phyloP scores from a whole-genome alignment of 108 stramenopile genomes.

The Schizochytrium sp. region DNA sequence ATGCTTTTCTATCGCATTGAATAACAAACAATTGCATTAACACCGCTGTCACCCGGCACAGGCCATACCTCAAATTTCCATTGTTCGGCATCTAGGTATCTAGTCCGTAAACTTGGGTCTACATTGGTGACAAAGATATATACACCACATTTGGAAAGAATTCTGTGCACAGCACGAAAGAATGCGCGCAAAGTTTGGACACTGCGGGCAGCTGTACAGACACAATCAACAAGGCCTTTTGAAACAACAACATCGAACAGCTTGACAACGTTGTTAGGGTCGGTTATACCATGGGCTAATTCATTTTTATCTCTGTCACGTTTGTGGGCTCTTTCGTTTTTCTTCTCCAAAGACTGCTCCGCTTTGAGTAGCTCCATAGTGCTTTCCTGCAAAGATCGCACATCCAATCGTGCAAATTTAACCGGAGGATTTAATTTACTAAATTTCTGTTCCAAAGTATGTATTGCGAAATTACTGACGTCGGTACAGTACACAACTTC shows the following conservation, averaged over 20 bases:
- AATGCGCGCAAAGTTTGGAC: background rate
- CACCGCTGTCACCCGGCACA: too few relatives aligned
- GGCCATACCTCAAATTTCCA: background rate
- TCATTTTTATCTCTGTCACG: too few relatives aligned
- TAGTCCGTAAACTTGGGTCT: background rate
- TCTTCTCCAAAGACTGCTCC: background rate
- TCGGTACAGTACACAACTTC: constrained; percentile 34
- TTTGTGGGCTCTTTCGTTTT: background rate
- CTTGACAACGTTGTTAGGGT: background rate
- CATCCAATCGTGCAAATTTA: constrained; percentile 28
- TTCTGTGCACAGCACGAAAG: background rate
- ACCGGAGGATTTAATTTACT: background rate
- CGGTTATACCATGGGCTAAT: background rate
- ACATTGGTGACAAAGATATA: constrained; percentile 16
- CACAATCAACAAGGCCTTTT: constrained; percentile 22
- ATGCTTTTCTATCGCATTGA: background rate
- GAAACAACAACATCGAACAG: background rate
- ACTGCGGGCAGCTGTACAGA: background rate
- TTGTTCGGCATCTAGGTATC: background rate
- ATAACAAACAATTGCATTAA: background rate
- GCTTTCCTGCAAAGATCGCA: background rate
- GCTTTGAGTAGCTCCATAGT: background rate
- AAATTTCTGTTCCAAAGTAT: background rate
- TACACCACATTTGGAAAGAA: background rate
- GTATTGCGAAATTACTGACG: background rate